These are phyloP conservation scores for Neonectria ditissima DNA, from an alignment of 2,329 filamentous ascomycete species.

Conservation along the genomic window DNA sequence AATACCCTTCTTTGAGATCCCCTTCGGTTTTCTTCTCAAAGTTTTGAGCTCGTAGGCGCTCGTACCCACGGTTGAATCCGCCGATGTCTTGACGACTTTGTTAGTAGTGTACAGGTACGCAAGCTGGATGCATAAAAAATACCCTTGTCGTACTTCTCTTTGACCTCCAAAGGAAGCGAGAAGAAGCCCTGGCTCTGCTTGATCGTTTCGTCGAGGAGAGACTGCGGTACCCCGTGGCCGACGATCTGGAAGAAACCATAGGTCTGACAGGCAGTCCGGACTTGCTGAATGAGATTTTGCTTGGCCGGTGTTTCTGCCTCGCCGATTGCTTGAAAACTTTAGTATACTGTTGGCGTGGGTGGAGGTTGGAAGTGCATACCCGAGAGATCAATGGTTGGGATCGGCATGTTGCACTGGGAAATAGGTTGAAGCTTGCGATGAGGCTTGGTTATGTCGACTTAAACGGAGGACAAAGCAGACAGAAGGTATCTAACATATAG, in stretches of 20 bases:
- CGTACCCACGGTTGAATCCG: conserved; percentile 17
- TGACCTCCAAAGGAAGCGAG: conserved; percentile 6
- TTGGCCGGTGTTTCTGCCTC: neutral
- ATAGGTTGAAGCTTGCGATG: too few relatives aligned
- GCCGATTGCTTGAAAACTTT: neutral
- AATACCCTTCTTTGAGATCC: conserved; percentile 23
- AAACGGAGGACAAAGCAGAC: too few relatives aligned
- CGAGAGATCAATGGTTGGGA: conserved; percentile 22
- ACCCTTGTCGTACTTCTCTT: conserved; percentile 26
- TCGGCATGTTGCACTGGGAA: conserved; percentile 4
- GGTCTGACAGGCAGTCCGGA: conserved; percentile 13
- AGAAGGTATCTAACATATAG: too few relatives aligned
- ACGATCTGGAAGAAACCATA: conserved; percentile 24
- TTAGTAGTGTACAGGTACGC: neutral
- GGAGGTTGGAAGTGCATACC: neutral
- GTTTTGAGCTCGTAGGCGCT: conserved; percentile 19
- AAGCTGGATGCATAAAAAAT: neutral
- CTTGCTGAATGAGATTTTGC: conserved; percentile 5
- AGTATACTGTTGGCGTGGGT: neutral
- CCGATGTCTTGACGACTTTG: conserved; percentile 5
- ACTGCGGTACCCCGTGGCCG: conserved; percentile 17
- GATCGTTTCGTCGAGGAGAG: conserved; percentile 11
- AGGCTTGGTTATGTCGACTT: too few relatives aligned
- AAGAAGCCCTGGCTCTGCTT: conserved; percentile 16
- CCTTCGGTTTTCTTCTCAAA: conserved; percentile 24